Evolutionary conservation across 257 asterid species (phyloP).

Genomic region (Thymus quinquecostatus): DNA sequence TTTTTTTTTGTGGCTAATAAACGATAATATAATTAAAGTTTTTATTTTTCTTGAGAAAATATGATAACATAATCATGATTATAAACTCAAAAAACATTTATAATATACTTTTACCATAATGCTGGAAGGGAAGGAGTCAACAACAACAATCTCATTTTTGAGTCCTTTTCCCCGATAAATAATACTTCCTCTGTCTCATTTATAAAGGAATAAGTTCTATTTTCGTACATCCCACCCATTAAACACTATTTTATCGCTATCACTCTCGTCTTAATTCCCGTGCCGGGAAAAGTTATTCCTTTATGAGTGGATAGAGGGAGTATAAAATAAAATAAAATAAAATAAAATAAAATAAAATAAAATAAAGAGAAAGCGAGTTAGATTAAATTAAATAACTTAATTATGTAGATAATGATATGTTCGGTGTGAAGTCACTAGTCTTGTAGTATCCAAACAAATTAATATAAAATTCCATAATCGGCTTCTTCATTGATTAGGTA

Average conservation of each 20-base stretch:
- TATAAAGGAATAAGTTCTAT: too few relatives aligned
- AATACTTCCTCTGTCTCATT: too few relatives aligned
- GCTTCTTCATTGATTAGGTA: slow-evolving; percentile 14
- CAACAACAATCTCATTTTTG: background rate
- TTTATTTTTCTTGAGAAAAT: too few relatives aligned
- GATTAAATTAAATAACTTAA: background rate
- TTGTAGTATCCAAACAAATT: background rate
- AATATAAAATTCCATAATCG: background rate
- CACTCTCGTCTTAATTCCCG: too few relatives aligned
- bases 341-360: background rate
- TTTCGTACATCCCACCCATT: too few relatives aligned
- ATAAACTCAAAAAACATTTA: background rate
- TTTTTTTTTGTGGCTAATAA: background rate
- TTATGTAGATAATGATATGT: slow-evolving; percentile 11
- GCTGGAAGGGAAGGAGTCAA: background rate
- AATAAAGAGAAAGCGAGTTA: background rate
- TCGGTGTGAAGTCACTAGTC: slow-evolving; percentile 18
- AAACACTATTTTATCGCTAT: too few relatives aligned
- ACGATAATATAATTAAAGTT: too few relatives aligned
- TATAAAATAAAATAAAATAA: too few relatives aligned
- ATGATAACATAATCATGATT: background rate
- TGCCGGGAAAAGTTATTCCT: too few relatives aligned
- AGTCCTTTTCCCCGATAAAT: background rate
- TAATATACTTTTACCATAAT: background rate
- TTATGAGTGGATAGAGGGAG: too few relatives aligned